Percentiles rank a stretch among this genome's conserved stretches.
Evolutionary conservation across 2,329 filamentous ascomycete genomes (phyloP).

Genomic region (Aureobasidium lini): DNA sequence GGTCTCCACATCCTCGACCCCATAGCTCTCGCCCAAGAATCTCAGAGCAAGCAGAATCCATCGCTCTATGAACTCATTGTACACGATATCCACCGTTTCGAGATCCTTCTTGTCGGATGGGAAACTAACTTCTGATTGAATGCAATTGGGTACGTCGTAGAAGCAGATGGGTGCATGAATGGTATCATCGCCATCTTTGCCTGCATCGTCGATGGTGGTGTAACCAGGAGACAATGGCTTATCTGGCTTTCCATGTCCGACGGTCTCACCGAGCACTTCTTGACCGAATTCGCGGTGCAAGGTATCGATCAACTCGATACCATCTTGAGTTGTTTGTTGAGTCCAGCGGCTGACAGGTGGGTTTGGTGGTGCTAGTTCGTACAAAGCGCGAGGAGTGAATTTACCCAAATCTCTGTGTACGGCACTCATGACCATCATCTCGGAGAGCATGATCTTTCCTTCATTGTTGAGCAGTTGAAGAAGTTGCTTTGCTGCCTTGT

Average conservation of each 20-base stretch:
- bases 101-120: conserved; percentile 33
- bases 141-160: conserved; percentile 74
- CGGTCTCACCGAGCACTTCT: not conserved
- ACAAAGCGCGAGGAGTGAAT: conserved; percentile 7
- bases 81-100: conserved; percentile 79
- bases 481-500: conserved; percentile 63
- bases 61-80: conserved; percentile 80
- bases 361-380: conserved; percentile 12
- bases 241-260: not conserved
- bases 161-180: conserved; percentile 67
- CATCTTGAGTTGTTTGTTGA: not conserved
- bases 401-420: conserved; percentile 28
- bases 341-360: conserved; percentile 5
- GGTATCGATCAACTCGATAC: not conserved
- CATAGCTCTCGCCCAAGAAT: conserved; percentile 46
- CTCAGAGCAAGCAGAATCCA: conserved; percentile 72
- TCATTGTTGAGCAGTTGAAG: conserved; percentile 52
- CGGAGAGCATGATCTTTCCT: conserved; percentile 40
- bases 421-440: conserved; percentile 20
- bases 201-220: conserved; percentile 79
- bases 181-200: conserved; percentile 82
- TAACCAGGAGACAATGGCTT: conserved; percentile 62
- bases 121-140: conserved; percentile 63
- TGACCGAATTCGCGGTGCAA: conserved; percentile 2
- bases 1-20: conserved; percentile 42